phyloP scores from a whole-genome alignment of 192 early-diverging fungal species.

The Dissophora globulifera region DNA sequence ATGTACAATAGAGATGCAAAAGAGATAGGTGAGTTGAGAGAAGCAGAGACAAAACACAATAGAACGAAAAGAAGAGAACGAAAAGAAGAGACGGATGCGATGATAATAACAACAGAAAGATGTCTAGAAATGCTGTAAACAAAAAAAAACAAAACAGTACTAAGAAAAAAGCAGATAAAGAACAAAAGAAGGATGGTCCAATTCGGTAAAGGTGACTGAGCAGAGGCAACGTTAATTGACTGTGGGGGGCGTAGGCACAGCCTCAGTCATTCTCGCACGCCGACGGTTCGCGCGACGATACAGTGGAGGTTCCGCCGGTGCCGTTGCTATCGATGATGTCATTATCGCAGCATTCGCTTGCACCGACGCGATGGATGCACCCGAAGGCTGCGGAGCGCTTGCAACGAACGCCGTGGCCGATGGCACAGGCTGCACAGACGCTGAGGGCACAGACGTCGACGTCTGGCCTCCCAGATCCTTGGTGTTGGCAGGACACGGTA shows the following conservation, averaged over 20 bases:
- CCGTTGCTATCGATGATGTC: background rate
- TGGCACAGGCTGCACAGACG: background rate
- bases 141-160: slow-evolving; percentile 3
- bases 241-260: too few species aligned
- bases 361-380: background rate
- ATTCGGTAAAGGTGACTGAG: too few species aligned
- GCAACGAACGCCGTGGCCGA: slow-evolving; percentile 8
- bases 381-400: background rate
- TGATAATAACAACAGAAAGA: background rate
- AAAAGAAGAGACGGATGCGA: background rate
- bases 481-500: slow-evolving; percentile 36
- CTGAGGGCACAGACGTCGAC: background rate
- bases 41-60: background rate
- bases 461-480: background rate
- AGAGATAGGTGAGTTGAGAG: background rate
- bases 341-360: background rate
- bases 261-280: too few species aligned
- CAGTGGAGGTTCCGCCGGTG: too few species aligned
- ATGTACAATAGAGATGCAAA: background rate
- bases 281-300: background rate
- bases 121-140: background rate
- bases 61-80: background rate
- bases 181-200: background rate
- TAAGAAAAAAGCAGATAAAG: background rate
- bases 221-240: too few species aligned